Evolutionary conservation across 2,329 filamentous ascomycete species (phyloP), one percentile per base, ranked within the genome.

Genomic region (Nothopassalora personata): DNA sequence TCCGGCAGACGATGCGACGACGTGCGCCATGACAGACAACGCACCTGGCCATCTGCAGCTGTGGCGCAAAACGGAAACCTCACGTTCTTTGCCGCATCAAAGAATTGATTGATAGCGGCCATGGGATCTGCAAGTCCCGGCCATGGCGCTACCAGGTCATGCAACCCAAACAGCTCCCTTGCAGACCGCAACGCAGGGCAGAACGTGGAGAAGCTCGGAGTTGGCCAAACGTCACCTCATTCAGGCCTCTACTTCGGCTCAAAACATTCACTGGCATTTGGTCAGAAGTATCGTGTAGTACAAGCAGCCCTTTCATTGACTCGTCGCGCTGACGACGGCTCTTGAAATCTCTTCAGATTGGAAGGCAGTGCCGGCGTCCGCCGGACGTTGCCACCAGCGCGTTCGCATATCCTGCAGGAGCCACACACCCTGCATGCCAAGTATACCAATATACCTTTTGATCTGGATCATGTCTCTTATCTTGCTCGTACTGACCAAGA

Each of bases 201-300:
- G 55, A 57, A 53, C 56, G 51, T 64, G 66, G 66, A 68, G 59
- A 68, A 63, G 64, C 66, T 68, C 66, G 66, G 66, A 50, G 15
- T 36, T 57, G 56, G 51, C 59, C 49, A 52, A 54, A 53, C 57
- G 54, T 62, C 58, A 62, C 62, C 39, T 61, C 64, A 45, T 45
- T 59, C 59, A 39, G 43, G 18, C 61, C 49, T 52, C 52, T 53
- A 52, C 27, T 33, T 60, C 39, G 58, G 57, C 59, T 57, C 31
- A 55, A 60, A 59, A 61, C 54, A 60, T 59, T 62, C 47, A 53
- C 61, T 33, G 52, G 56, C 43, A 46, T 50, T 30, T 54, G 33
- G 43, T 61, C 45, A 55, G 23, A 30, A 59, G 33, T 28, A 43
- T 48, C 51, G 51, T 19, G 57, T 64, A 43, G 53, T 53, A 59